These are phyloP conservation scores for Angomonas ambiguus DNA, from an alignment of 208 protist species.

Conservation along the genomic window DNA sequence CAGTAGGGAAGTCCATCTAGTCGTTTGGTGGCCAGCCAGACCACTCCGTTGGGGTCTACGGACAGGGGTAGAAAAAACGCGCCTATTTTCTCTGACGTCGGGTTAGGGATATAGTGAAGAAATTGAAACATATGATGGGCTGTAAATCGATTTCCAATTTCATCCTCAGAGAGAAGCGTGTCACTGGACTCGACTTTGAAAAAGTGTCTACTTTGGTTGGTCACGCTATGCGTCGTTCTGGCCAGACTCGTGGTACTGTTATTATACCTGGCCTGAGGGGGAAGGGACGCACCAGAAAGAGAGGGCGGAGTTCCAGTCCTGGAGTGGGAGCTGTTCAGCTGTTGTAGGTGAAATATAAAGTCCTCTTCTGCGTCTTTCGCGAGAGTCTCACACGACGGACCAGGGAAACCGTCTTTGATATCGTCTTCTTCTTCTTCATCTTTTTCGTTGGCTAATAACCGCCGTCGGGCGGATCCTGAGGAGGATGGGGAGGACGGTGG, in stretches of 20 bases:
- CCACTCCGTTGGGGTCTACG: conserved; percentile 48
- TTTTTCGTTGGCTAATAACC: too few relatives aligned
- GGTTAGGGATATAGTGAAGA: conserved; percentile 22
- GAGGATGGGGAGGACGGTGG: too few relatives aligned
- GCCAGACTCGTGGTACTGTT: not conserved
- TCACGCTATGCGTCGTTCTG: not conserved
- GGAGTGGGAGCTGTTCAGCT: not conserved
- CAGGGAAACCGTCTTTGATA: too few relatives aligned
- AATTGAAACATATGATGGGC: conserved; percentile 63
- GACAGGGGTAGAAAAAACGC: conserved; percentile 15
- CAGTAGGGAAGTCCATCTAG: conserved; percentile 54
- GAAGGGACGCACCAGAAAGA: not conserved
- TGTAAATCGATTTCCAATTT: conserved; percentile 41
- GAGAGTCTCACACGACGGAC: too few relatives aligned
- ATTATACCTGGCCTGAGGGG: not conserved
- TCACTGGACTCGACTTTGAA: not conserved
- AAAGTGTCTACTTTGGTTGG: not conserved
- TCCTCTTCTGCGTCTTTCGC: not conserved
- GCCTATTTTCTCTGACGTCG: not conserved
- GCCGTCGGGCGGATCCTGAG: too few relatives aligned
- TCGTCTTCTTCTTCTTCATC: too few relatives aligned
- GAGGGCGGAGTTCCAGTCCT: not conserved
- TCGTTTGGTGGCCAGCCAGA: conserved; percentile 53
- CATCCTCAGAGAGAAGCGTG: not conserved
- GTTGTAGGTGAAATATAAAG: not conserved